phyloP scores from a whole-genome alignment of 306 rosid species.

The Vigna hirtella region DNA sequence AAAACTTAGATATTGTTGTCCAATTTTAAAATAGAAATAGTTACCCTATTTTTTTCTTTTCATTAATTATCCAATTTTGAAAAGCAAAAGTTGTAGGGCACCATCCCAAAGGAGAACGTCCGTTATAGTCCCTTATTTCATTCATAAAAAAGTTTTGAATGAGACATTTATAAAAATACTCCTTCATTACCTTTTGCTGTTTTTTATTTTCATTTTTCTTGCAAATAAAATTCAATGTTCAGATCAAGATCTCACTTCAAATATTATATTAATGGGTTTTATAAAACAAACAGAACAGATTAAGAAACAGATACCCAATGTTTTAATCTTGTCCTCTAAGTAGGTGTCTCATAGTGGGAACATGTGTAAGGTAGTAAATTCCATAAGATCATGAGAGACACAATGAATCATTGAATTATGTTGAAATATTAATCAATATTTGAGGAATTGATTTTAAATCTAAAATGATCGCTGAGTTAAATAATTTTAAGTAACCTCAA shows the following conservation, averaged over 20 bases:
- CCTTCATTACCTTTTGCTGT: not conserved
- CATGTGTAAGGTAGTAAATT: not conserved
- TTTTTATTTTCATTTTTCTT: not conserved
- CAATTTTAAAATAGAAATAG: too few species aligned
- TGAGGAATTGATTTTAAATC: too few species aligned
- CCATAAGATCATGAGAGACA: not conserved
- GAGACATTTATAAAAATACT: slow-evolving; percentile 39
- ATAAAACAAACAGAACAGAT: slow-evolving; percentile 18
- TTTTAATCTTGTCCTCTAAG: slow-evolving; percentile 38
- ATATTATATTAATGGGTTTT: slow-evolving; percentile 1
- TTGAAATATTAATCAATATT: too few species aligned
- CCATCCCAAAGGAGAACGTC: too few species aligned
- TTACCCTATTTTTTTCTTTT: too few species aligned
- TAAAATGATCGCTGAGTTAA: too few species aligned
- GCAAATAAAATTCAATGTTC: slow-evolving; percentile 2
- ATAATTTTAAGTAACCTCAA: too few species aligned
- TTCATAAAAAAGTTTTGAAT: not conserved
- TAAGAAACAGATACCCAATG: slow-evolving; percentile 40
- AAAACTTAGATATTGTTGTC: too few species aligned
- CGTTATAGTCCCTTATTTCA: too few species aligned
- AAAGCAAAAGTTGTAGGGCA: too few species aligned
- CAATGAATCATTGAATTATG: too few species aligned
- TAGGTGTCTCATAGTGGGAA: slow-evolving; percentile 32
- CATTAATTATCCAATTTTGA: too few species aligned
- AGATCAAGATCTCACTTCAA: slow-evolving; percentile 51